These are phyloP conservation scores for Candida andamanensis DNA, from an alignment of 805 yeast genomes.

Conservation along the genomic window DNA sequence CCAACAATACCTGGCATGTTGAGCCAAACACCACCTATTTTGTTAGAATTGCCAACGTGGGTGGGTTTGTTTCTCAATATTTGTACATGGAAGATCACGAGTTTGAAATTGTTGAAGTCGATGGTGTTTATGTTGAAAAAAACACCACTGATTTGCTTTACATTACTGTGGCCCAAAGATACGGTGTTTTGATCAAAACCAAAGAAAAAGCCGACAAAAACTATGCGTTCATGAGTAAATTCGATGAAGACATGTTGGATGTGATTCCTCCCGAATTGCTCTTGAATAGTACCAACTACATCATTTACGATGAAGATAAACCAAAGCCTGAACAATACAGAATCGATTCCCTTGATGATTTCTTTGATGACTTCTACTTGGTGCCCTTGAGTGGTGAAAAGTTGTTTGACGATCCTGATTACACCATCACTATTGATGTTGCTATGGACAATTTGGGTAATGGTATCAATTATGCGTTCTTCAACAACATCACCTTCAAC, in stretches of 20 bases:
- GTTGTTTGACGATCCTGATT: constrained; percentile 56
- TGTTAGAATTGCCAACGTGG: constrained; percentile 59
- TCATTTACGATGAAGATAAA: constrained; percentile 43
- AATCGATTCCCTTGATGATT: constrained; percentile 33
- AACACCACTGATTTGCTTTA: constrained; percentile 51
- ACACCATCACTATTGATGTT: constrained; percentile 52
- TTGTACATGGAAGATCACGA: constrained; percentile 39
- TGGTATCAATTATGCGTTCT: constrained; percentile 74
- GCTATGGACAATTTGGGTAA: constrained; percentile 66
- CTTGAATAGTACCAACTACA: constrained; percentile 49
- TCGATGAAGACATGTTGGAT: constrained; percentile 70
- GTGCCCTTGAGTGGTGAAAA: constrained; percentile 53
- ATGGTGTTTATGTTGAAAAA: constrained; percentile 55
- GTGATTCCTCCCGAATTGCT: constrained; percentile 52
- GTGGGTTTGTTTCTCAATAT: constrained; percentile 66
- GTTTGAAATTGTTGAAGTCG: constrained; percentile 38
- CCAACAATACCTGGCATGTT: constrained; percentile 50
- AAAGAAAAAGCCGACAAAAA: constrained; percentile 41
- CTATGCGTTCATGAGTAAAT: constrained; percentile 55
- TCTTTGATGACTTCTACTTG: constrained; percentile 71
- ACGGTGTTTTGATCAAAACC: constrained; percentile 61
- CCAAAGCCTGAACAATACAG: constrained; percentile 15
- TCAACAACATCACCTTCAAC: constrained; percentile 60
- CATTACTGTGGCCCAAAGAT: constrained; percentile 77
- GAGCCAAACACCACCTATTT: constrained; percentile 59